Percentiles rank a stretch among this genome's conserved stretches.
Conservation (phyloP, 225 moss, liverwort and hornwort species). For the Marchantia polymorpha region DNA sequence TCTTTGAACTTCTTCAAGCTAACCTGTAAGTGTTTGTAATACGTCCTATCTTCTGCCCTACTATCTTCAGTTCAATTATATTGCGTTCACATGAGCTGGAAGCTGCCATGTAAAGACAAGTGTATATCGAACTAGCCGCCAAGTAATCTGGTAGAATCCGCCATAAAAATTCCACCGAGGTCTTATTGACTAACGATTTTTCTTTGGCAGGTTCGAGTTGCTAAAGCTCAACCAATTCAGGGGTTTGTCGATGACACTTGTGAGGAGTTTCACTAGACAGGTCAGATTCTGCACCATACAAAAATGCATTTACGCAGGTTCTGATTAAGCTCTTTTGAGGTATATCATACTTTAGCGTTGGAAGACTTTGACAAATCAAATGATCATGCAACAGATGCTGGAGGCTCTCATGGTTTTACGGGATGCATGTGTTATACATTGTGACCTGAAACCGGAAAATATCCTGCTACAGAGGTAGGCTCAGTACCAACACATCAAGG, state of each 20-base stretch:
- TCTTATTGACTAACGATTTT: neutral
- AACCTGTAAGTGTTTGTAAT: constrained; percentile 63
- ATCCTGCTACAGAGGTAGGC: constrained; percentile 56
- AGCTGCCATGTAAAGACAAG: neutral
- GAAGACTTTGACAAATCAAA: neutral
- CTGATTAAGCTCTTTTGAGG: too few relatives aligned
- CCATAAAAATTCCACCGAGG: too few relatives aligned
- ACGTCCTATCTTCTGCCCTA: neutral
- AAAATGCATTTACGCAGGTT: too few relatives aligned
- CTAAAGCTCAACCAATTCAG: constrained; percentile 69
- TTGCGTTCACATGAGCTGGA: neutral
- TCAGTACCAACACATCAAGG: too few relatives aligned
- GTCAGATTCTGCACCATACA: constrained; percentile 25
- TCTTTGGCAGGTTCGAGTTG: constrained; percentile 63
- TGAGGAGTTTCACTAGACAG: constrained; percentile 83
- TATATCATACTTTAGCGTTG: too few relatives aligned
- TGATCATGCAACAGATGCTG: constrained; percentile 55
- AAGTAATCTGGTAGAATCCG: too few relatives aligned
- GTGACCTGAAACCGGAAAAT: constrained; percentile 93
- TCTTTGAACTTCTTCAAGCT: constrained; percentile 79
- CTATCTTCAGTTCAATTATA: neutral
- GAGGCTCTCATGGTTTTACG: constrained; percentile 68
- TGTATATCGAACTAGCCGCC: neutral
- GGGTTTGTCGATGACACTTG: constrained; percentile 77
- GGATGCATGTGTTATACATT: constrained; percentile 84